Base-by-base conservation (phyloP, 1,139 yeast genomes). In the Kurtzmaniella quercitrusa region DNA sequence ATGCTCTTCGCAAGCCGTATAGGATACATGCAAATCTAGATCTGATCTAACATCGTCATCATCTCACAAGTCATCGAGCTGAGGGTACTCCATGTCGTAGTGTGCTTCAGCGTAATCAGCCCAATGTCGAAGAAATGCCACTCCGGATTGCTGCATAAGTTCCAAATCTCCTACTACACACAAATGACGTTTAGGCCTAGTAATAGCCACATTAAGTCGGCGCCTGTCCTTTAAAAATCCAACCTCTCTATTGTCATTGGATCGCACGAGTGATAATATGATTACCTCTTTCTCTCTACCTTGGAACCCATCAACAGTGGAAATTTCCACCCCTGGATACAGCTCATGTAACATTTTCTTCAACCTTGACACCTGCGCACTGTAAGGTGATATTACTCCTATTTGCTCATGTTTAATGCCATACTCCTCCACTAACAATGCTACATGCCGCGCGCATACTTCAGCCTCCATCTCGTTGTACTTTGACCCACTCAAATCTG, bases 81-180 rank as follows among this genome's bases (percentile, higher is more conserved):
- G 67, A 1, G 93, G 90, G 56, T 90, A 91, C 46, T 87, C 68
- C 9, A 90, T 63, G 41, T 85, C 94, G 33, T 75, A 82, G 46
- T 77, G 66, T 2, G 78, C 79, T 51, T 84, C 93, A 40, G 82
- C 85, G 81, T 85, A 85, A 12, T 68, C 63, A 3, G 79, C 79
- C 96, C 96, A 90, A 33, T 70, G 63, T 42, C 70, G 67, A 46
- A 91, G 67, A 55, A 81, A 87, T 29, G 62, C 60, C 11, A 63
- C 62, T 6, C 62, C 63, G 24, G 77, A 67, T 3, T 64, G 48
- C 65, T 66, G 53, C 66, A 70, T 47, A 57, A 70, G 77, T 53
- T 86, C 95, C 66, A 87, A 75, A 62, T 93, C 95, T 2, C 98
- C 98, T 41, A 93, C 68, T 0, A 93, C 77, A 56, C 94, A 87